Conservation (phyloP, 2,329 filamentous ascomycete genomes). For the Pseudogymnoascus sp. region DNA sequence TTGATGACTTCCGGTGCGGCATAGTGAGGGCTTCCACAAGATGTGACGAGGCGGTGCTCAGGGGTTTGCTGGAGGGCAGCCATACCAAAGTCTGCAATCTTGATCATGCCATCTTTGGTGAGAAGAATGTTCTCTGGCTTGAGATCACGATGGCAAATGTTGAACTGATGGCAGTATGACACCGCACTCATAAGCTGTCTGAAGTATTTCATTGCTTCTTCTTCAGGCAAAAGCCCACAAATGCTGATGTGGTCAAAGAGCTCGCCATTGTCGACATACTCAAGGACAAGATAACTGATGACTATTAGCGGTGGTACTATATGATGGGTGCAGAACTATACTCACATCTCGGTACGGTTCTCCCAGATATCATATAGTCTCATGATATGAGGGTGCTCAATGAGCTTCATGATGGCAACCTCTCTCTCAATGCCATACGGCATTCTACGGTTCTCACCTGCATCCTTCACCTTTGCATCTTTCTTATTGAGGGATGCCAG, state of each 20-base stretch:
- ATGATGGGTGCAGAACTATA: conserved; percentile 12
- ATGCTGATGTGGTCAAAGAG: conserved; percentile 75
- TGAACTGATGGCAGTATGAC: conserved; percentile 86
- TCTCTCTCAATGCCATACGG: conserved; percentile 88
- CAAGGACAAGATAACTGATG: conserved; percentile 79
- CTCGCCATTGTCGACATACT: conserved; percentile 69
- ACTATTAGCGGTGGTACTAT: conserved; percentile 19
- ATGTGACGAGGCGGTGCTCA: conserved; percentile 71
- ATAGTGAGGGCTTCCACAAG: conserved; percentile 94
- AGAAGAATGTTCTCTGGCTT: conserved; percentile 97
- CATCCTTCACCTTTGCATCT: conserved; percentile 48
- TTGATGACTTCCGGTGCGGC: conserved; percentile 86
- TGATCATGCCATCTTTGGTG: conserved; percentile 66
- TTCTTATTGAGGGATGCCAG: conserved; percentile 73
- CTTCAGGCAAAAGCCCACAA: conserved; percentile 65
- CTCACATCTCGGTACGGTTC: conserved; percentile 87
- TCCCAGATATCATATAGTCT: conserved; percentile 97
- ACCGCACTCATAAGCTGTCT: conserved; percentile 89
- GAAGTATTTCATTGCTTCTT: conserved; percentile 75
- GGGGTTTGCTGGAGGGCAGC: conserved; percentile 78
- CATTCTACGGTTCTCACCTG: conserved; percentile 56
- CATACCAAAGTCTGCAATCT: conserved; percentile 97
- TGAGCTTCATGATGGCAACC: conserved; percentile 92
- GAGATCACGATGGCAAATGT: conserved; percentile 90
- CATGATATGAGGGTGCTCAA: conserved; percentile 91